phyloP scores from a whole-genome alignment of 345 rosid genomes.

The Euphorbia tirucalli region DNA sequence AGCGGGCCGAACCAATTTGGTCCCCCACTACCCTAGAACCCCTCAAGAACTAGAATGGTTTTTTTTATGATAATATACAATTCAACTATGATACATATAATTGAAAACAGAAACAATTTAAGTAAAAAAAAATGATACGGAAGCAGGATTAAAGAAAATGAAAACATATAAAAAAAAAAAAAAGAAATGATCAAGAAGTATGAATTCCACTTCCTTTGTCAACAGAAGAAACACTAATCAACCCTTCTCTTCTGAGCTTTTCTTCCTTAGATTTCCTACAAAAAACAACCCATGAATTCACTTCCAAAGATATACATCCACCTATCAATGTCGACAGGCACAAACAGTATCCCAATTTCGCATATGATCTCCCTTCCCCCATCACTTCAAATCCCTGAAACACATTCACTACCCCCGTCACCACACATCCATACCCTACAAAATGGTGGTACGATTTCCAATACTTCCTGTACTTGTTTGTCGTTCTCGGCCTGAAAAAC shows the following conservation, averaged over 20 bases:
- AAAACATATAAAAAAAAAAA: too few relatives aligned
- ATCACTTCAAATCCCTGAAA: conserved; percentile 91
- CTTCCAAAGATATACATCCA: conserved; percentile 80
- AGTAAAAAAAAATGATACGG: too few relatives aligned
- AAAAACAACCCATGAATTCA: conserved; percentile 90
- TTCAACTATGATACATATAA: too few relatives aligned
- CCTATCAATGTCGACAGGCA: conserved; percentile 72
- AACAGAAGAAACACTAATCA: conserved; percentile 39
- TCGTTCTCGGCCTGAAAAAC: conserved; percentile 79
- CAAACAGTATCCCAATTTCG: conserved; percentile 68
- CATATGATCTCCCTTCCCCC: conserved; percentile 69
- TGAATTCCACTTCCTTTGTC: conserved; percentile 31
- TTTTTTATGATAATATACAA: too few relatives aligned
- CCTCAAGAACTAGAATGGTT: too few relatives aligned
- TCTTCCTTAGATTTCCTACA: conserved; percentile 93
- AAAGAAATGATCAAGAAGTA: background rate
- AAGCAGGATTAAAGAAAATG: too few relatives aligned
- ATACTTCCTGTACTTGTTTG: conserved; percentile 78
- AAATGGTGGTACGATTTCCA: conserved; percentile 99
- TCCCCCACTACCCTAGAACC: too few relatives aligned
- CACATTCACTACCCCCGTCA: conserved; percentile 91
- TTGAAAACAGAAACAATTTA: too few relatives aligned
- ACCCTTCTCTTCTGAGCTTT: conserved; percentile 79
- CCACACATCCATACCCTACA: conserved; percentile 87
- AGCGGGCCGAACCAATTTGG: too few relatives aligned